Evolutionary conservation across 2,329 filamentous ascomycete genomes (phyloP), one percentile per base, ranked within the genome.

Genomic region (Daldinia eschscholtzii): DNA sequence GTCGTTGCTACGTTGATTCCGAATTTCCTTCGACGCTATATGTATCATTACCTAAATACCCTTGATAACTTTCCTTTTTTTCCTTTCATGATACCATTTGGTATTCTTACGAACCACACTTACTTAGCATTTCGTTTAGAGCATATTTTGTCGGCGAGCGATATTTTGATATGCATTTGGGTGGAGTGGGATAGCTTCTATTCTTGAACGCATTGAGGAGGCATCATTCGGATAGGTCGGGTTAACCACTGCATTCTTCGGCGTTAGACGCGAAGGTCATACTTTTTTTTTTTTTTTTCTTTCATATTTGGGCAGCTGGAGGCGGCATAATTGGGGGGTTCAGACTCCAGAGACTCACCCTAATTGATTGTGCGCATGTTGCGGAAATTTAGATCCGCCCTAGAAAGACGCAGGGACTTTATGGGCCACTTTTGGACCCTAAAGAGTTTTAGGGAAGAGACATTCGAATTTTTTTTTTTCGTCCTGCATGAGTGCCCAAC

Each of bases 401-500:
- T 41, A 42, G 56, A 56, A 39, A 53, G 57, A 65, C 7, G 41
- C 64, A 68, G 61, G 61, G 59, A 52, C 46, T 15, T 30, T 61
- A 39, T 18, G 53, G 57, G 26, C 23, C 39, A 30, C 46, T 30
- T 57, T 57, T 60, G 58, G 59, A 37, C 44, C 26, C 20, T 65
- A 18, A 42, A 46, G 20, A 18, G 55, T 20, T 53, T 64, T 39
- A 26, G 41, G 41, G 50, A 64, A 15, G 35, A 39, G 35, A 13
- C 3, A 39, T 4, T 15, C 12, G 9, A 12, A 5, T 13, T 35
- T 35, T 35, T 35, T 35, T 61, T 64, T 42, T 44, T 63, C 50
- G 61, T 58, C 50, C 61, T 67, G 70, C 70, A 68, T 70, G 42
- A 57, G 42, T 72, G 67, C 70, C 70, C 59, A 60, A 70, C 64